phyloP scores from a whole-genome alignment of 192 early-diverging fungal species.

The Backusella psychrophila region DNA sequence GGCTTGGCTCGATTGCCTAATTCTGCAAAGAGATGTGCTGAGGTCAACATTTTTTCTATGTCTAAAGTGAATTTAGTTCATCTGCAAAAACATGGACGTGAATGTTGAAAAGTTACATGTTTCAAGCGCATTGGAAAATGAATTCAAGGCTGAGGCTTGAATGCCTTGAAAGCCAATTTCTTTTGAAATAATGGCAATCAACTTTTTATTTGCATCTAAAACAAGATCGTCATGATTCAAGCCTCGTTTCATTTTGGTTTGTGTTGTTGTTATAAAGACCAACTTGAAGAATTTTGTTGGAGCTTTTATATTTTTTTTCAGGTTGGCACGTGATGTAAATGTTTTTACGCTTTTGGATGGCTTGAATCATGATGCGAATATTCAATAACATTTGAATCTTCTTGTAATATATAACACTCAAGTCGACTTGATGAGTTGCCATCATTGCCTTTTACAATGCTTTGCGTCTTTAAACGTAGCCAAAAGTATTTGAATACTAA shows the following conservation, averaged over 20 bases:
- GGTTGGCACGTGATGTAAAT: no score
- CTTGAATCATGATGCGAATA: no score
- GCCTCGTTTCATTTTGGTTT: slow-evolving; percentile 1
- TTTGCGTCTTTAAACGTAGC: no score
- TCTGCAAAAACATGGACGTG: not conserved
- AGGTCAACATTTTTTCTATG: slow-evolving; percentile 43
- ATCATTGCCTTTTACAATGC: no score
- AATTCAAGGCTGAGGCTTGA: slow-evolving; percentile 33
- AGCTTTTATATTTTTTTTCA: no score
- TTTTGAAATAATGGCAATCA: slow-evolving; percentile 40
- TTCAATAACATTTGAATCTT: no score
- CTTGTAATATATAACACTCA: no score
- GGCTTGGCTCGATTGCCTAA: slow-evolving; percentile 48
- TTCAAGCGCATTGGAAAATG: slow-evolving; percentile 37
- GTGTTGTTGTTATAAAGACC: not conserved
- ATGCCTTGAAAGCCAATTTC: slow-evolving; percentile 45
- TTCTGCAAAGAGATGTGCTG: slow-evolving; percentile 49
- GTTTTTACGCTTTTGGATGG: no score
- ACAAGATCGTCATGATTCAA: not conserved
- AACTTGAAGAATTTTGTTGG: not conserved
- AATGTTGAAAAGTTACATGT: slow-evolving; percentile 32
- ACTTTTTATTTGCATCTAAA: slow-evolving; percentile 27
- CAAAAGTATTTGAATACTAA: no score
- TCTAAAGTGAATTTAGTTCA: slow-evolving; percentile 23
- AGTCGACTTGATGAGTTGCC: no score